Conservation (phyloP, 2,329 filamentous ascomycete genomes). For the Aspergillus fischeri region DNA sequence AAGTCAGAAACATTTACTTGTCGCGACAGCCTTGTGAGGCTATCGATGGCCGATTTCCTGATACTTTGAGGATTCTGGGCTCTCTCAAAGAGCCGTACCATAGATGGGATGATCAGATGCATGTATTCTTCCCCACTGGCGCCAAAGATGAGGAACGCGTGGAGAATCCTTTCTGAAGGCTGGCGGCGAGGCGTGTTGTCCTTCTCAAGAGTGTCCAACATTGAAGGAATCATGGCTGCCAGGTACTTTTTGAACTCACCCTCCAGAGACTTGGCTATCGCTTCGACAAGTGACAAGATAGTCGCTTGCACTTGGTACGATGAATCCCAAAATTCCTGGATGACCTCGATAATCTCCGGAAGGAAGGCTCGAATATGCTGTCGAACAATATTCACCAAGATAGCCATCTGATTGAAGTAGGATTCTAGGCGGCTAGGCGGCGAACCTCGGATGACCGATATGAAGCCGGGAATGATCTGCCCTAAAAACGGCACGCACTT, state of each 20-base stretch:
- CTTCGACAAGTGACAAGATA: constrained; percentile 86
- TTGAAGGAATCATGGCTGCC: constrained; percentile 79
- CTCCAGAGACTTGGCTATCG: constrained; percentile 87
- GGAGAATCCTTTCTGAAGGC: constrained; percentile 84
- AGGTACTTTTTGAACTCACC: constrained; percentile 98
- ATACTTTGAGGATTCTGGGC: constrained; percentile 74
- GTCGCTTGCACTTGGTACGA: constrained; percentile 80
- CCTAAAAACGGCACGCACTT: constrained; percentile 95
- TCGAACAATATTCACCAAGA: constrained; percentile 88
- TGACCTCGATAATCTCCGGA: constrained; percentile 76
- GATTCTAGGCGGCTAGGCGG: constrained; percentile 76
- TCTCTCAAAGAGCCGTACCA: constrained; percentile 91
- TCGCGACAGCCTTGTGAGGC: constrained; percentile 85
- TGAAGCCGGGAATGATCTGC: constrained; percentile 90
- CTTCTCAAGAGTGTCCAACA: constrained; percentile 90
- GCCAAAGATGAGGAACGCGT: constrained; percentile 93
- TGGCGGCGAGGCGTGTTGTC: constrained; percentile 71
- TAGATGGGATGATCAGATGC: constrained; percentile 95
- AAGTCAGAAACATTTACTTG: constrained; percentile 98
- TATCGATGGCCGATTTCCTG: constrained; percentile 86
- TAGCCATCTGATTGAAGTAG: constrained; percentile 95
- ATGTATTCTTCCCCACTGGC: constrained; percentile 97
- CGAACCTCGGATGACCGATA: constrained; percentile 81
- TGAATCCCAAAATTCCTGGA: constrained; percentile 86
- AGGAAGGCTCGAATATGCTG: constrained; percentile 94